Percentiles rank a stretch among this genome's conserved stretches.
phyloP scores from a whole-genome alignment of 169 alveolate species.

The Plasmodium fragile region DNA sequence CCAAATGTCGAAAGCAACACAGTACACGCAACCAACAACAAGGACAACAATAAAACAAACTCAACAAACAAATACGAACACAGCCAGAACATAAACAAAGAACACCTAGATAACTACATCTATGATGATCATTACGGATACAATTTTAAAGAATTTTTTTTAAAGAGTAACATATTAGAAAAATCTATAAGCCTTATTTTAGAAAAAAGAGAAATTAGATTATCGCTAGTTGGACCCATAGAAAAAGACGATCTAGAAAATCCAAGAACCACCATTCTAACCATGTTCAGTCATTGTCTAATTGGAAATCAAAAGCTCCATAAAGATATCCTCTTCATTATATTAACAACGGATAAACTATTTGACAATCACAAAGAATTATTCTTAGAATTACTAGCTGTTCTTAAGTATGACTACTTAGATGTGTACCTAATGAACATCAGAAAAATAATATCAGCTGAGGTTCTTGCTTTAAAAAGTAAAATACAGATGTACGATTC shows the following conservation, averaged over 20 bases:
- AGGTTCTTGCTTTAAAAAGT: slow-evolving; percentile 36
- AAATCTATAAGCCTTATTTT: slow-evolving; percentile 59
- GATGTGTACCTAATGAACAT: slow-evolving; percentile 44
- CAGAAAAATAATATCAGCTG: slow-evolving; percentile 59
- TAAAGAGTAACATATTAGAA: slow-evolving; percentile 65
- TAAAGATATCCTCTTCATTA: slow-evolving; percentile 50
- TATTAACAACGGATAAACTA: slow-evolving; percentile 56
- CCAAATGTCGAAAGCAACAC: not conserved
- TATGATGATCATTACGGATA: slow-evolving; percentile 65
- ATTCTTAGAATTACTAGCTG: slow-evolving; percentile 49
- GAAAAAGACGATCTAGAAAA: slow-evolving; percentile 59
- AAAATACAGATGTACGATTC: slow-evolving; percentile 35
- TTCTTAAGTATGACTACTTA: slow-evolving; percentile 39
- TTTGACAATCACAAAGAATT: slow-evolving; percentile 66
- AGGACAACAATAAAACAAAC: not conserved
- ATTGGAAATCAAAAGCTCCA: slow-evolving; percentile 66
- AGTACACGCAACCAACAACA: not conserved
- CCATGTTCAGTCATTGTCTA: slow-evolving; percentile 54
- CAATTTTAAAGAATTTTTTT: slow-evolving; percentile 52
- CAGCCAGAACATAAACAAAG: not conserved
- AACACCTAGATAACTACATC: not conserved
- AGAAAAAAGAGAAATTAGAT: slow-evolving; percentile 64
- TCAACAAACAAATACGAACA: not conserved
- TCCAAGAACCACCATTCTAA: slow-evolving; percentile 41
- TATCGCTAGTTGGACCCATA: slow-evolving; percentile 71